Conservation (phyloP, 1,284 basidiomycete species). For the Neonothopanus nambi region DNA sequence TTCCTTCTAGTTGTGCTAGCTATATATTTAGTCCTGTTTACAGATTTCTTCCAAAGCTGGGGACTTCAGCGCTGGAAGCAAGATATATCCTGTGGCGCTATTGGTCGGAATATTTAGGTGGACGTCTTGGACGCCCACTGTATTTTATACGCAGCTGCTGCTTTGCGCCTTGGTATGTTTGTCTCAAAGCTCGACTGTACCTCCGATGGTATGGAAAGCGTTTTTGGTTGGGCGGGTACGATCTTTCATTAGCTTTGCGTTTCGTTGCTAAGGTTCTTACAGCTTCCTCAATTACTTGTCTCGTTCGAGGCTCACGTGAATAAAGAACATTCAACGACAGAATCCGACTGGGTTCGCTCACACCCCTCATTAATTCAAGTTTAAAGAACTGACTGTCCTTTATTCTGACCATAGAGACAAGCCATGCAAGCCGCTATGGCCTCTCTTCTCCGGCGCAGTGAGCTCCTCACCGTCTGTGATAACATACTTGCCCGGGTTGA, state of each 20-base stretch:
- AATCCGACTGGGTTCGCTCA: slow-evolving; percentile 56
- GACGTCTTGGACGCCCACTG: slow-evolving; percentile 63
- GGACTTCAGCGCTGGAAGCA: slow-evolving; percentile 64
- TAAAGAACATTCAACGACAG: slow-evolving; percentile 46
- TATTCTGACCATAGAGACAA: slow-evolving; percentile 45
- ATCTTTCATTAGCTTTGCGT: slow-evolving; percentile 11
- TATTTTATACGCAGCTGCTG: slow-evolving; percentile 70
- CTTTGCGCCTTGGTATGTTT: slow-evolving; percentile 61
- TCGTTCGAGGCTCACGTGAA: slow-evolving; percentile 55
- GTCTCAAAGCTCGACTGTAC: slow-evolving; percentile 44
- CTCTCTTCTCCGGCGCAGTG: slow-evolving; percentile 47
- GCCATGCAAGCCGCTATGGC: slow-evolving; percentile 58
- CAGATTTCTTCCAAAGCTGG: slow-evolving; percentile 60
- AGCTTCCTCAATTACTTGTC: slow-evolving; percentile 64
- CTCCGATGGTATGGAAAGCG: slow-evolving; percentile 59
- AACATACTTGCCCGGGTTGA: slow-evolving; percentile 36
- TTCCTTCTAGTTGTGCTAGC: slow-evolving; percentile 10
- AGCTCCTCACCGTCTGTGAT: slow-evolving; percentile 51
- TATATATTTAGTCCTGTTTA: slow-evolving; percentile 3
- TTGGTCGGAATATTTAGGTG: slow-evolving; percentile 61
- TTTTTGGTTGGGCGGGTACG: slow-evolving; percentile 73
- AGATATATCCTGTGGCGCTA: slow-evolving; percentile 50
- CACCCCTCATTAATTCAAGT: background rate
- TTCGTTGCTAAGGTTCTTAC: slow-evolving; percentile 8
- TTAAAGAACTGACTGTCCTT: background rate